These are phyloP conservation scores for Nematodospora anomalae DNA, from an alignment of 1,139 yeast species.

Conservation along the genomic window DNA sequence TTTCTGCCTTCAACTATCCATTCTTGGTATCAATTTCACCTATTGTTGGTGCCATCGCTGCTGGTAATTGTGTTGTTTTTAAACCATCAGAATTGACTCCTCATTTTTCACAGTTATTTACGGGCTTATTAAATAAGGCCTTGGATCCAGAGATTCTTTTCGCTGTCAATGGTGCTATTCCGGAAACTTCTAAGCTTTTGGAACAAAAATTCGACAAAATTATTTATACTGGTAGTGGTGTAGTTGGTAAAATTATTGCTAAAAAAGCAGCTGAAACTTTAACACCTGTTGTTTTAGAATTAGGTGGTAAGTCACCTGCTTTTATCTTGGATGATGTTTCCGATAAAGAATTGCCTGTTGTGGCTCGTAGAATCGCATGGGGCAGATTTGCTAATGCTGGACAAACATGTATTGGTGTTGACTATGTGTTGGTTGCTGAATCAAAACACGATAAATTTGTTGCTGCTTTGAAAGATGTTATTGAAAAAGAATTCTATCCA, in stretches of 20 bases:
- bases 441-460: slow-evolving; percentile 54
- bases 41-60: slow-evolving; percentile 77
- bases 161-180: slow-evolving; percentile 71
- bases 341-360: slow-evolving; percentile 43
- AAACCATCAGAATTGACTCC: slow-evolving; percentile 82
- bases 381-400: slow-evolving; percentile 79
- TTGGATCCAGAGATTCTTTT: slow-evolving; percentile 56
- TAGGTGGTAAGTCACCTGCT: slow-evolving; percentile 90
- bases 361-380: slow-evolving; percentile 73
- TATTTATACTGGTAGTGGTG: slow-evolving; percentile 76
- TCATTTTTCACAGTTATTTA: slow-evolving; percentile 53
- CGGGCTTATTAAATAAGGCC: slow-evolving; percentile 51
- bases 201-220: slow-evolving; percentile 76
- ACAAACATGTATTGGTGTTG: slow-evolving; percentile 88
- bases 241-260: slow-evolving; percentile 76
- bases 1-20: slow-evolving; percentile 89
- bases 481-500: slow-evolving; percentile 39
- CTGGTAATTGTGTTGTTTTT: slow-evolving; percentile 81
- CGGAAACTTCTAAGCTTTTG: slow-evolving; percentile 65
- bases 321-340: slow-evolving; percentile 56
- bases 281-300: slow-evolving; percentile 78
- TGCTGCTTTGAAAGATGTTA: slow-evolving; percentile 36
- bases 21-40: slow-evolving; percentile 63
- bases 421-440: slow-evolving; percentile 69
- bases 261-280: slow-evolving; percentile 77